A percentile compares a stretch with the other conserved stretches of the same genome.
Conservation (phyloP, 495 filamentous ascomycete genomes). For the Penicillium waksmanii region DNA sequence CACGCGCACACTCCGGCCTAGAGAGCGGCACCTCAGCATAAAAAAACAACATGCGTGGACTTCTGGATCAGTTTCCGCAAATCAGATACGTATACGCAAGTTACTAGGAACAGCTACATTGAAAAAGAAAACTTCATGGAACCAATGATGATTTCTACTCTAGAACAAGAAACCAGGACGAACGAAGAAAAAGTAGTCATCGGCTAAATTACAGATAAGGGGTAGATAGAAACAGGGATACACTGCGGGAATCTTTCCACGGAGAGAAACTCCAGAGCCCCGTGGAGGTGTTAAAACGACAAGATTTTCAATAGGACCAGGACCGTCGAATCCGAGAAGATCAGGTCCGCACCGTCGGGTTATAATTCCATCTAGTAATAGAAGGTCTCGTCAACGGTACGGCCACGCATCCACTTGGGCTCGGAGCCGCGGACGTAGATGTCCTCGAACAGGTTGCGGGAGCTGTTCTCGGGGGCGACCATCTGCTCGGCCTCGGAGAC, state of each 20-base stretch:
- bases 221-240: constrained; percentile 32
- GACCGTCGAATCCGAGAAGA: neutral
- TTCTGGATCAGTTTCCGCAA: too few relatives aligned
- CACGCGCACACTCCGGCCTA: too few relatives aligned
- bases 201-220: constrained; percentile 42
- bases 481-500: constrained; percentile 88
- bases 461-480: constrained; percentile 71
- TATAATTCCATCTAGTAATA: constrained; percentile 64
- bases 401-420: constrained; percentile 86
- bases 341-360: constrained; percentile 10
- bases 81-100: too few relatives aligned
- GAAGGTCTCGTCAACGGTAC: constrained; percentile 90
- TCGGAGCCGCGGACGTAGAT: constrained; percentile 93
- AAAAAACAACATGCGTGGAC: too few relatives aligned
- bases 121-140: neutral
- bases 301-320: constrained; percentile 1
- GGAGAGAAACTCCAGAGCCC: constrained; percentile 4
- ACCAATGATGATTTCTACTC: constrained; percentile 26
- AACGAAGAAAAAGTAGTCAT: constrained; percentile 32
- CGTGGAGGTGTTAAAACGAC: constrained; percentile 12
- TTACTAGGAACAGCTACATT: neutral
- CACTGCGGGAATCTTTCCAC: constrained; percentile 13
- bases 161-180: constrained; percentile 26
- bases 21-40: too few relatives aligned
- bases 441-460: constrained; percentile 89